Base-by-base conservation (phyloP, 2,329 filamentous ascomycete genomes). In the Diaporthe nobilis region DNA sequence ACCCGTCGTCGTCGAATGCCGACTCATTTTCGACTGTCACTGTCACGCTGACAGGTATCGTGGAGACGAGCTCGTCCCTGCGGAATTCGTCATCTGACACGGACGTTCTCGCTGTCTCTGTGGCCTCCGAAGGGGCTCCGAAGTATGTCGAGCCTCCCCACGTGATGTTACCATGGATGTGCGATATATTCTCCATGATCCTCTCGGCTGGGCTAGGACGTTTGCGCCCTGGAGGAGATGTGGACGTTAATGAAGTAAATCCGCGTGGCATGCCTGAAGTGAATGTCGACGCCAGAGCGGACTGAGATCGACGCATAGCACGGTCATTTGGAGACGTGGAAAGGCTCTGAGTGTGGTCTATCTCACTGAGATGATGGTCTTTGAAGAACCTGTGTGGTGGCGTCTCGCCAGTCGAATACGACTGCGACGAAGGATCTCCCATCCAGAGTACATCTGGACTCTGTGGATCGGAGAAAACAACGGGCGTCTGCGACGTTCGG, bases 1-100 rank as follows among this genome's bases (percentile, higher is more conserved):
- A 93, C 17, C 91, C 92, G 79, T 94, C 92, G 71, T 93, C 92
- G 78, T 94, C 92, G 78, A 94, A 94, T 28, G 89, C 86, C n/a
- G 88, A 87, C 77, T 92, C 90, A 77, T 94, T 91, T 79, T 90
- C 88, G 78, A 93, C 86, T 9, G 86, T 85, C 9, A 92, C 85
- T 1, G 86, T 85, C 7, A 91, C 88, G 31, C 85, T 87, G 22
- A 89, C 85, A 7, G 89, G 88, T 3, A 91, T 85, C 76, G 89
- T 81, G 12, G 87, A 84, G 6, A 87, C 80, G 17, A 84, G 75
- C 17, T 89, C 87, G 5, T 90, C 88, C 68, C 84, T 83, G 22
- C 85, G 84, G 28, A 82, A 82, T 10, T 91, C 89, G 58, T 91
- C 90, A 60, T 91, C 90, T 1, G 88, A 90, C 20, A 89, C 79